These are phyloP conservation scores for Acidomyces sp. DNA, from an alignment of 495 filamentous ascomycete genomes.

Conservation along the genomic window DNA sequence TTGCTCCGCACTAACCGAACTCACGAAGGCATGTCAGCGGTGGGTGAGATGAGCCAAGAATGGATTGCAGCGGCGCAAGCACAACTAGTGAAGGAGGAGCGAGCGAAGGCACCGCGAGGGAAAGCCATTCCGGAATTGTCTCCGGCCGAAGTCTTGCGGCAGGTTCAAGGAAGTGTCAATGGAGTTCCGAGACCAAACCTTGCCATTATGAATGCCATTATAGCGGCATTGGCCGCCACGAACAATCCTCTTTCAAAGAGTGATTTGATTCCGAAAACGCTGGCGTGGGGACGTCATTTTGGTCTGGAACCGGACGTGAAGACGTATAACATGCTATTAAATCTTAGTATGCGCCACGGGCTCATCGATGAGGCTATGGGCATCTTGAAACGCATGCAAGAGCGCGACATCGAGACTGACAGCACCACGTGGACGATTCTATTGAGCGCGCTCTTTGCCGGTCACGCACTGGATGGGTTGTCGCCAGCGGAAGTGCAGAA, in stretches of 20 bases:
- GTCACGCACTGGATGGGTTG: constrained; percentile 17
- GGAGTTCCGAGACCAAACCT: constrained; percentile 42
- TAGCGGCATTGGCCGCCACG: constrained; percentile 41
- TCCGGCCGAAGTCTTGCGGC: constrained; percentile 1
- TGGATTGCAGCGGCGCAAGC: constrained; percentile 33
- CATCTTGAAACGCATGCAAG: constrained; percentile 39
- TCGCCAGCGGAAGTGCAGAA: constrained; percentile 27
- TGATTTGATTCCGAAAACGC: constrained; percentile 34
- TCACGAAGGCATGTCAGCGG: constrained; percentile 38
- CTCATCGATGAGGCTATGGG: constrained; percentile 27
- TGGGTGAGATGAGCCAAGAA: constrained; percentile 45
- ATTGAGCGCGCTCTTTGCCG: constrained; percentile 36
- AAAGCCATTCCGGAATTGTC: neutral
- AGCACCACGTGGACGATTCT: constrained; percentile 43
- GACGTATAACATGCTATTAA: constrained; percentile 60
- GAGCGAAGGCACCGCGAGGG: neutral
- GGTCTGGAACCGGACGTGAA: constrained; percentile 44
- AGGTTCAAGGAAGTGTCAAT: constrained; percentile 22
- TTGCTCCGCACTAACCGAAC: constrained; percentile 36
- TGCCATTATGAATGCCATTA: constrained; percentile 47
- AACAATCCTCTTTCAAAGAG: too few relatives aligned
- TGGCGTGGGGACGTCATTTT: constrained; percentile 45
- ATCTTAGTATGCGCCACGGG: constrained; percentile 37
- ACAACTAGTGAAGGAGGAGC: constrained; percentile 1
- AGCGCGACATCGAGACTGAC: constrained; percentile 34